Base-by-base conservation (phyloP, 2,329 filamentous ascomycete species). In the Elsinoe perseae region DNA sequence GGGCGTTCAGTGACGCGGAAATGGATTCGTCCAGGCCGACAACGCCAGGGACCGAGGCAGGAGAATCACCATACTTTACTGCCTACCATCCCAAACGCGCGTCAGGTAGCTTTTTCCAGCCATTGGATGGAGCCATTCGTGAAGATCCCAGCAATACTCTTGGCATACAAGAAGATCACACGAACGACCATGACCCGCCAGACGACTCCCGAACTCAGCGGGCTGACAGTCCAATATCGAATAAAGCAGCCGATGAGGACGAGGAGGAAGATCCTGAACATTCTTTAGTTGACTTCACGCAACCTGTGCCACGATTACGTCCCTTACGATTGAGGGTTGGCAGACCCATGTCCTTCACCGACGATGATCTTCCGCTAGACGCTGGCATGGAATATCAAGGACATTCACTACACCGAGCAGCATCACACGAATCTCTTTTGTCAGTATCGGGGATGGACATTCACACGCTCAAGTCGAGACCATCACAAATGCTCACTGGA, bases 381-480 rank as follows among this genome's bases (percentile, higher is more conserved):
- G 10, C 28, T 16, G 20, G 40, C 2, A 16, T 27, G 14, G 53
- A 56, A 30, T 46, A 46, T 44, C 30, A 42, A 12, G 27, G 23
- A 27, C 53, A 56, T 16, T 32, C 71, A 1, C 70, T 91, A 3
- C 86, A 82, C 38, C 84, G 86, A 28, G 78, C 83, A 2, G 68
- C 83, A 1, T 95, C 91, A 1, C 89, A 95, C 63, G 91, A 96
- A 68, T 95, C 89, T 16, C 84, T 96, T 59, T 80, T 96, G 62
- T 96, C 91, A 0, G 80, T 95, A 1, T 82, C 85, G 0, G 90
- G 89, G 1, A 85, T 95, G 68, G 92, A 96, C 66, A 95, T 95
- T 50, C 90, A 95, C 68, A 69, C 68, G 2, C 77, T 95, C 3
- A 84, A 85, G 64, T 78, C 80, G 1, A 81, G 87, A 3, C 88